A percentile compares a stretch with the other conserved stretches of the same genome.
These are phyloP conservation scores for Pythium insidiosum DNA, from an alignment of 352 stramenopile genomes.

Conservation along the genomic window DNA sequence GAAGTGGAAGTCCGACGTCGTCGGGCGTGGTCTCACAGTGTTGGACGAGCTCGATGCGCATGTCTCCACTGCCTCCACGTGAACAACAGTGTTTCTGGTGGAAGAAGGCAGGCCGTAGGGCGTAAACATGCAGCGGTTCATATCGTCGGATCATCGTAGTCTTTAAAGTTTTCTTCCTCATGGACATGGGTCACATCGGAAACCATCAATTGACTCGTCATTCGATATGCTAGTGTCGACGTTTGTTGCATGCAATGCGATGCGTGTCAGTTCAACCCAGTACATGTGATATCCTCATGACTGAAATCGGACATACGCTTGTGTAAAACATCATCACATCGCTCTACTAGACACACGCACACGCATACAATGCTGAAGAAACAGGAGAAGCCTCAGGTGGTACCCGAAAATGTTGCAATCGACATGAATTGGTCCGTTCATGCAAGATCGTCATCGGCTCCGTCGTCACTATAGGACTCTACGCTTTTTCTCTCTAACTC, in stretches of 20 bases:
- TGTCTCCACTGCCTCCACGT: background rate
- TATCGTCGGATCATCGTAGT: slow-evolving; percentile 87
- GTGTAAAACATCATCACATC: slow-evolving; percentile 63
- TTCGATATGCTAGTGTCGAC: slow-evolving; percentile 49
- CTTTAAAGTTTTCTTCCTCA: slow-evolving; percentile 70
- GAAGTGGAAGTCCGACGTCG: slow-evolving; percentile 52
- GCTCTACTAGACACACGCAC: no score
- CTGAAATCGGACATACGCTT: slow-evolving; percentile 84
- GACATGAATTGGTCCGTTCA: slow-evolving; percentile 86
- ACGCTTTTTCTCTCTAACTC: no score
- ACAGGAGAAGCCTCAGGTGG: slow-evolving; percentile 80
- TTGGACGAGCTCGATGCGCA: slow-evolving; percentile 27
- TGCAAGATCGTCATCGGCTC: slow-evolving; percentile 71
- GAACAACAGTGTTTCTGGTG: no score
- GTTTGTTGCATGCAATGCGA: no score
- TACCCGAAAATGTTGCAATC: slow-evolving; percentile 89
- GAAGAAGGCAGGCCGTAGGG: no score
- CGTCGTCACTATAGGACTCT: no score
- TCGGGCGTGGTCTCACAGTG: slow-evolving; percentile 37
- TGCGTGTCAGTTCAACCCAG: no score
- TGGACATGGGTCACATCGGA: slow-evolving; percentile 14
- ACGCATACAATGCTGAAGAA: no score
- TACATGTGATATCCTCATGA: slow-evolving; percentile 74
- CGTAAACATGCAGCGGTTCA: no score
- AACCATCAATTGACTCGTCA: slow-evolving; percentile 62